Percentiles rank a stretch among this genome's conserved stretches.
Conservation (phyloP, 2,329 filamentous ascomycete genomes). For the Knufia fluminis region DNA sequence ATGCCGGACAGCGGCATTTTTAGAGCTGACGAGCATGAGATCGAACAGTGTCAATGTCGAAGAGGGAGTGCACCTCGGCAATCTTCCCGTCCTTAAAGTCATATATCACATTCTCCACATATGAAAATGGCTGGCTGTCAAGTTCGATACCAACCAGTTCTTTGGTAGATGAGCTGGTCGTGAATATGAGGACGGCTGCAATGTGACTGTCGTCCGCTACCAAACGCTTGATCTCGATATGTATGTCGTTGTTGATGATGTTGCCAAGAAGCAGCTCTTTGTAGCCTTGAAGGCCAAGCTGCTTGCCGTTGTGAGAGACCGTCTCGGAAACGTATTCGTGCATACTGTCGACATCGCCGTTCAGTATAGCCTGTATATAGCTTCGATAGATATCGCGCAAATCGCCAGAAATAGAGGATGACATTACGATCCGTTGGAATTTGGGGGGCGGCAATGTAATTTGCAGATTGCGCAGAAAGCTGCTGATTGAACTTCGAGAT, state of each 20-base stretch:
- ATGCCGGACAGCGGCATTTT: neutral
- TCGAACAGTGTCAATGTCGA: conserved; percentile 1
- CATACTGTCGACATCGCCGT: conserved; percentile 4
- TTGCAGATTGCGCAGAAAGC: too few species aligned
- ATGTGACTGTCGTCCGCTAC: neutral
- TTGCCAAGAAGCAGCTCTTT: neutral
- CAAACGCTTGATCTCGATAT: conserved; percentile 4
- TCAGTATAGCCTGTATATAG: conserved; percentile 3
- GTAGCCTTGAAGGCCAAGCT: conserved; percentile 5
- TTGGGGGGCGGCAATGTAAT: too few species aligned
- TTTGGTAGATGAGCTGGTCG: neutral
- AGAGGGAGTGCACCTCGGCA: conserved; percentile 1
- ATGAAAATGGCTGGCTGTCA: conserved; percentile 1
- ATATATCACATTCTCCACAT: conserved; percentile 5
- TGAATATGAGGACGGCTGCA: conserved; percentile 6
- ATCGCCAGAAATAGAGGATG: neutral
- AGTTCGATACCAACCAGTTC: conserved; percentile 2
- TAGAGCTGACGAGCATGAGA: conserved; percentile 1
- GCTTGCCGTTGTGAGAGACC: neutral
- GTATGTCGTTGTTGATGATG: conserved; percentile 1
- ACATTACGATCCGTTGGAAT: neutral
- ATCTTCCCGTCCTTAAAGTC: conserved; percentile 8
- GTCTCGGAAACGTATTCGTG: neutral
- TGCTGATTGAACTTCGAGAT: too few species aligned
- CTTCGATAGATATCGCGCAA: neutral